Conservation (phyloP, 2,329 filamentous ascomycete species). For the Colletotrichum sidae region DNA sequence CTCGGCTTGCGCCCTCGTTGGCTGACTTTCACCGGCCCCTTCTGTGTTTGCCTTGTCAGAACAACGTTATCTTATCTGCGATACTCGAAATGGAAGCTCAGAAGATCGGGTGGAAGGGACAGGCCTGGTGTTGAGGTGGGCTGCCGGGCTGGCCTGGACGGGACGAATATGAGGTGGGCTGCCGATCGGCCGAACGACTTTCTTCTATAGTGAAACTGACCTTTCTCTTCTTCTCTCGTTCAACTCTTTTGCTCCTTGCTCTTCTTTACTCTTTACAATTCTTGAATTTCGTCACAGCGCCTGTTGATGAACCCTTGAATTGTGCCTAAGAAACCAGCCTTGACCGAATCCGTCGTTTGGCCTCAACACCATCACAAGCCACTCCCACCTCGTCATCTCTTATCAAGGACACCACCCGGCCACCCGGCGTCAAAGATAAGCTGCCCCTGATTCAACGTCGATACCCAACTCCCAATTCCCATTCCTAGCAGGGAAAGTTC, state of each 20-base stretch:
- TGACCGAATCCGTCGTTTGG: neutral
- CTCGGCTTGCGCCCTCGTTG: slow-evolving; percentile 8
- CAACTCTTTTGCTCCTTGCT: neutral
- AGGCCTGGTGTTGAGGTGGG: neutral
- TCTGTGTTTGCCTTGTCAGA: slow-evolving; percentile 20
- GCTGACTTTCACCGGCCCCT: neutral
- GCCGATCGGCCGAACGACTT: slow-evolving; percentile 24
- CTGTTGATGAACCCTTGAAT: no score
- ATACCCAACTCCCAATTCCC: slow-evolving; percentile 2
- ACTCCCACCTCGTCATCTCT: slow-evolving; percentile 5
- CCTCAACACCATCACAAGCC: slow-evolving; percentile 9
- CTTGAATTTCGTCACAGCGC: neutral
- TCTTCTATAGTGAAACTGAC: neutral
- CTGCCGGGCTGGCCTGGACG: neutral
- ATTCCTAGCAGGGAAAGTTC: slow-evolving; percentile 20
- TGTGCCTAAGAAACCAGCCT: neutral
- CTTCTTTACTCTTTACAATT: neutral
- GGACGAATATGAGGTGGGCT: slow-evolving; percentile 4
- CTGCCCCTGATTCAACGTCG: slow-evolving; percentile 4
- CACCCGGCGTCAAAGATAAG: slow-evolving; percentile 30
- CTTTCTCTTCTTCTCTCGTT: neutral
- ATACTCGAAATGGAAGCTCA: slow-evolving; percentile 15
- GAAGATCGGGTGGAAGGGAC: slow-evolving; percentile 15
- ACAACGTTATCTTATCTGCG: slow-evolving; percentile 31
- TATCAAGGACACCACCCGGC: slow-evolving; percentile 16